Base-by-base conservation (phyloP, 352 stramenopile genomes). In the Phytophthora hybrid region DNA sequence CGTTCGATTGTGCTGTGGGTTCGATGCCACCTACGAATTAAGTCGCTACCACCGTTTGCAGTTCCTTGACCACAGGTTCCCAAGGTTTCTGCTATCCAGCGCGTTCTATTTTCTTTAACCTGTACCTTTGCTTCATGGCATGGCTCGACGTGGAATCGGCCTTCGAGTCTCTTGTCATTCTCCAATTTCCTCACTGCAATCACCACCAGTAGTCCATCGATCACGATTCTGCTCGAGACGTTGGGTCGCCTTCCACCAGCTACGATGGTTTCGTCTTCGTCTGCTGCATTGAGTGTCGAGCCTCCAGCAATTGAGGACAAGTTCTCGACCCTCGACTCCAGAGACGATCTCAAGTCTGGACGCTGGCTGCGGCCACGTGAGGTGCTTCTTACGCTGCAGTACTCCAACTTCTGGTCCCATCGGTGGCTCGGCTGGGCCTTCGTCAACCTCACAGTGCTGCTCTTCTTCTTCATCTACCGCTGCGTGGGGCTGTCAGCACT, bases 401-500 rank as follows among this genome's bases (percentile, higher is more conserved):
- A 65, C 46, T 64, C 59, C 5, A 59, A 29, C 16, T 62, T 77
- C 46, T 77, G 70, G 70, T 70, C 64, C 18, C 55, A 63, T 47
- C 49, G 64, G 26, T 82, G 67, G 62, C 66, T 81, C 32, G 68
- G 82, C 11, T 90, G 82, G 82, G 56, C 67, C 21, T 76, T 79
- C 34, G 76, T 85, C 13, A 76, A 81, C 53, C 3, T 62, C 21
- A n/a, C 69, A 7, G 19, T 64, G 8, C 64, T 82, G 37, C 26
- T 76, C 11, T 87, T 80, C 63, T 90, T 82, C 66, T 69, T 71
- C 19, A 29, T 77, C 34, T 74, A 76, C 34, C 71, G 77, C 6
- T 51, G 67, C 1, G 18, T 63, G 4, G 66, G 66, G 29, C 61
- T 89, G 0, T 29, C 41, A 2, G 63, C 58, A 11, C 71, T 79